Percentiles rank a stretch among this genome's conserved stretches.
phyloP scores from a whole-genome alignment of 2,329 filamentous ascomycete genomes.

The Sporothrix mexicana region DNA sequence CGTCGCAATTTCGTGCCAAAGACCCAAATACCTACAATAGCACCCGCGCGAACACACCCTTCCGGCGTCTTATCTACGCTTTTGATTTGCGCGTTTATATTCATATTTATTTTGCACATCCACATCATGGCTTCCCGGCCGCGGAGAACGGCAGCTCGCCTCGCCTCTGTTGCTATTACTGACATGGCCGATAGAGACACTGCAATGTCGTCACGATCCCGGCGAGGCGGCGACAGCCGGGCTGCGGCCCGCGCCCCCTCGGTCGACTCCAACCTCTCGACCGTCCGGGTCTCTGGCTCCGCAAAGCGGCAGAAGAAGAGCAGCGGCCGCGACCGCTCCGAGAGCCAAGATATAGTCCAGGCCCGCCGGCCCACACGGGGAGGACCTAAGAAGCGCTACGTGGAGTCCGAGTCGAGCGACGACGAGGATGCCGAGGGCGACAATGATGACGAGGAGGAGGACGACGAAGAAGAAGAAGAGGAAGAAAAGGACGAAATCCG shows the following conservation, averaged over 20 bases:
- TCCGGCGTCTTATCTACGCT: background rate
- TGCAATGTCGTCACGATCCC: slow-evolving; percentile 57
- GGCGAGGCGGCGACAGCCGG: slow-evolving; percentile 54
- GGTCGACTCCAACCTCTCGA: slow-evolving; percentile 43
- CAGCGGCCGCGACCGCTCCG: slow-evolving; percentile 46
- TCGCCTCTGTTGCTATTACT: slow-evolving; percentile 55
- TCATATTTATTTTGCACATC: background rate
- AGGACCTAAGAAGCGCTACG: slow-evolving; percentile 64
- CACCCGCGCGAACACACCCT: background rate
- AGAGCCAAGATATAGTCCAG: slow-evolving; percentile 55
- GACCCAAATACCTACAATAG: background rate
- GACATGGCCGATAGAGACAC: slow-evolving; percentile 58
- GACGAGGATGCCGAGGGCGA: slow-evolving; percentile 35
- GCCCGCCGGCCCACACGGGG: slow-evolving; percentile 59
- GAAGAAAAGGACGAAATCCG: slow-evolving; percentile 42
- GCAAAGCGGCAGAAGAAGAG: slow-evolving; percentile 29
- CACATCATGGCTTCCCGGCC: slow-evolving; percentile 55
- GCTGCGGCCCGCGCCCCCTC: slow-evolving; percentile 49
- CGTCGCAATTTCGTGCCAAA: background rate
- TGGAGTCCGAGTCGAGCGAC: slow-evolving; percentile 56
- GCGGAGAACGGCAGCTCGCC: slow-evolving; percentile 54
- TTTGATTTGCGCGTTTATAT: background rate
- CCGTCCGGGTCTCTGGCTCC: slow-evolving; percentile 30
- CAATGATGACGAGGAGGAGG: slow-evolving; percentile 31
- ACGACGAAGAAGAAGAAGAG: slow-evolving; percentile 33